Conservation (phyloP, 805 yeast genomes). For the Debaryomyces castellii region DNA sequence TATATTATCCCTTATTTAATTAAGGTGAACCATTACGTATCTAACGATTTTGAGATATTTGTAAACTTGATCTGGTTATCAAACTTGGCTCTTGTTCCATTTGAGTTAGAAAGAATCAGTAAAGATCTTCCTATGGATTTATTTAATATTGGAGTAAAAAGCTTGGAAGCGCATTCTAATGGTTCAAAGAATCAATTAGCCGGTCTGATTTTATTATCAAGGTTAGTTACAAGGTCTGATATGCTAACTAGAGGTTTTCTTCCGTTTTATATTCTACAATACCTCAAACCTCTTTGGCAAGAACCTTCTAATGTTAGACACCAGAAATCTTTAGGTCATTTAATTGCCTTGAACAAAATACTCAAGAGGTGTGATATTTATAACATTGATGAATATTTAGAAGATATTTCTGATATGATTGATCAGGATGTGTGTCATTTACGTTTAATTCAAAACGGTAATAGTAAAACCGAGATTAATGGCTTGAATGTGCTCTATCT, state of each 20-base stretch:
- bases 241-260: constrained; percentile 19
- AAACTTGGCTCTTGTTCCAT: constrained; percentile 71
- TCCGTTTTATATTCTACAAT: constrained; percentile 14
- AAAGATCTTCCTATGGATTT: constrained; percentile 32
- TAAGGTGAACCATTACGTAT: constrained; percentile 1
- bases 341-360: constrained; percentile 40
- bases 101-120: constrained; percentile 48
- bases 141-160: constrained; percentile 29
- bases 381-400: constrained; percentile 7
- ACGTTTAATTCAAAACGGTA: constrained; percentile 8
- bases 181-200: constrained; percentile 62
- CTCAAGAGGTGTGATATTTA: constrained; percentile 22
- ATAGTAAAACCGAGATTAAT: constrained; percentile 6
- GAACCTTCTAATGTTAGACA: constrained; percentile 1
- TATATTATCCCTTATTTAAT: constrained; percentile 41
- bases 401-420: constrained; percentile 14
- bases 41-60: constrained; percentile 25
- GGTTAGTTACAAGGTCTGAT: constrained; percentile 55
- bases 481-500: constrained; percentile 21
- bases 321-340: constrained; percentile 31
- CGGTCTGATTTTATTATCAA: constrained; percentile 50
- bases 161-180: constrained; percentile 28
- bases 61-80: constrained; percentile 69
- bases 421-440: constrained; percentile 14
- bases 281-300: constrained; percentile 18